phyloP scores from a whole-genome alignment of 1,139 yeast species.

The Arxiozyma telluris region DNA sequence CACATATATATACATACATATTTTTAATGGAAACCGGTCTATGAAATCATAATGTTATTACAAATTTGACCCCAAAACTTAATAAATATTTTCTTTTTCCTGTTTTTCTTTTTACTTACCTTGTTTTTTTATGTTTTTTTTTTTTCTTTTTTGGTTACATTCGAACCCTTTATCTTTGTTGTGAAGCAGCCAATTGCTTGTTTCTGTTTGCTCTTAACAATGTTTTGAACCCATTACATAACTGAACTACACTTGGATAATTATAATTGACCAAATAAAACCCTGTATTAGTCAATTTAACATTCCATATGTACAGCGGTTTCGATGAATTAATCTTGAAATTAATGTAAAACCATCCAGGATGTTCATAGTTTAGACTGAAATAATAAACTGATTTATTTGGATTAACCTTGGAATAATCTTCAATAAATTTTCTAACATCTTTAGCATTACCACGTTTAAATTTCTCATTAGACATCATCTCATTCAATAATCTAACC shows the following conservation, averaged over 20 bases:
- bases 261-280: conserved; percentile 68
- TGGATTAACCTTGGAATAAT: conserved; percentile 86
- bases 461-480: conserved; percentile 82
- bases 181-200: conserved; percentile 3
- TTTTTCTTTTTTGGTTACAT: neutral
- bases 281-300: conserved; percentile 80
- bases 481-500: conserved; percentile 75
- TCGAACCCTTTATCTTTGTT: neutral
- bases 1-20: too few species aligned
- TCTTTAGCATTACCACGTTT: conserved; percentile 73
- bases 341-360: conserved; percentile 83
- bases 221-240: conserved; percentile 90
- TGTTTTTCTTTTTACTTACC: neutral
- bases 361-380: conserved; percentile 81
- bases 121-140: neutral
- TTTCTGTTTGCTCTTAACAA: conserved; percentile 31
- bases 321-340: conserved; percentile 72
- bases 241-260: conserved; percentile 77
- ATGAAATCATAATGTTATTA: neutral
- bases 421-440: conserved; percentile 78
- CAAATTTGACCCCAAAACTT: neutral
- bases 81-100: neutral
- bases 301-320: conserved; percentile 79
- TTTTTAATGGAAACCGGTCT: too few species aligned
- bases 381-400: conserved; percentile 85